Base-by-base conservation (phyloP, 331 rosid species). In the Quercus lobata region DNA sequence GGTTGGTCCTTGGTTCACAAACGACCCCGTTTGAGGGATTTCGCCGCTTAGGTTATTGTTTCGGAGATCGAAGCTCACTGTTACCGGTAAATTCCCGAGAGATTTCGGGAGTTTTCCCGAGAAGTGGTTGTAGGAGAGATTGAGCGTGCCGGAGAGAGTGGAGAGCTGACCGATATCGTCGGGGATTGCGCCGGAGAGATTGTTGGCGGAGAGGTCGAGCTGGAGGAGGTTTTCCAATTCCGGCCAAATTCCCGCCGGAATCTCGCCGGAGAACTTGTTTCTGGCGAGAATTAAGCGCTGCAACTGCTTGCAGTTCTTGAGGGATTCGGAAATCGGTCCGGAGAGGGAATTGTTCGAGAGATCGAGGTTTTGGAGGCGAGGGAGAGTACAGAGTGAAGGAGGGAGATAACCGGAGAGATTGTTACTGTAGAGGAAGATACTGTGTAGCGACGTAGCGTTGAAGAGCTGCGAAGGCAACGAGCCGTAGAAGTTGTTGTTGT, bases 11-110 rank as follows among this genome's bases (percentile, higher is more conserved):
- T 96, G 99, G 55, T 92, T 91, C 19, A 94, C 80, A 73, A 96
- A 93, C 61, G 99, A 88, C 37, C 99, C 99, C 57, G 92, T 92
- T 80, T 93, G 98, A 4, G 99, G 99, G 32, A 96, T 92, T 78
- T 94, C 97, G 3, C 99, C 98, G 56, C 87, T 90, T 10, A 96
- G 72, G 70, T 96, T 88, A 65, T 96, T 96, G 89, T 75, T 82
- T 0, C 92, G 89, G 52, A 96, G 93, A 76, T 96, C 97, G 74
- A 92, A 96, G 68, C 95, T 96, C 24, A 93, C 91, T 0, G 90
- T 76, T 4, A 93, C 91, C 2, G 98, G 97, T 32, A 96, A 88
- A 16, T 88, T 84, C 18, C 98, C 98, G 0, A 96, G 85, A 0
- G 95, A 86, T 34, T 89, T 88, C 0, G 99, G 99, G 17, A 93